Evolutionary conservation across 768 basidiomycete species (phyloP), one percentile per base, ranked within the genome.

Genomic region (Trametes cubensis): DNA sequence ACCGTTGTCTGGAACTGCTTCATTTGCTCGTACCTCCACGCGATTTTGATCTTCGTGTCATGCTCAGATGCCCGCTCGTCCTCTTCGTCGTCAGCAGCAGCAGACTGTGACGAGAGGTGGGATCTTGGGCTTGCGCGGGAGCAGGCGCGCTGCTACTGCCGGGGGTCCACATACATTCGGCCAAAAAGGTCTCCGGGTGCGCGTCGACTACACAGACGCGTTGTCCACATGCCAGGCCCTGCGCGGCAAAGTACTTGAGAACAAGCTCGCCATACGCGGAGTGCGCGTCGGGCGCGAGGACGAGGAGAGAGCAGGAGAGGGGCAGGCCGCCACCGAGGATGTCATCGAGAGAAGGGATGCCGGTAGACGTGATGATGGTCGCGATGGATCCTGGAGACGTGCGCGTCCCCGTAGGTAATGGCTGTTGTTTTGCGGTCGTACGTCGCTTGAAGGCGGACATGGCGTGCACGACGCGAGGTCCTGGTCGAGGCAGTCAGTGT

Each of bases 21-120:
- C 91, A 98, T 91, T 60, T 87, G 83, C 70, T 94, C 93, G 74
- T 99, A 99, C 71, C 97, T 83, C 92, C 97, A 99, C 30, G 97
- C 97, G 68, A 99, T 98, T 78, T 91, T 96, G 66, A 95, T 90
- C 68, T 86, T 87, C 26, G 85, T 80, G 44, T 77, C 81, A 39
- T 68, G 71, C 66, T 79, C 80, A 13, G 71, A 62, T n/a, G 65
- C 66, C 39, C 66, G 66, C n/a, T 60, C 69, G 26, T 75, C 75
- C 14, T 76, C 75, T 18, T 73, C 71, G 39, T 79, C 76, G 44
- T 81, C 80, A 28, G 76, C 75, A 20, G 76, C 78, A 4, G 72
- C 76, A 49, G 74, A 64, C 7, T 58, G 53, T 28, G 58, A 39
- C 10, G 44, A 34, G 21, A 44, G 5, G 55, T 15, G 20, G 49